phyloP scores from a whole-genome alignment of 306 rosid species.

The Lathyrus aphaca region DNA sequence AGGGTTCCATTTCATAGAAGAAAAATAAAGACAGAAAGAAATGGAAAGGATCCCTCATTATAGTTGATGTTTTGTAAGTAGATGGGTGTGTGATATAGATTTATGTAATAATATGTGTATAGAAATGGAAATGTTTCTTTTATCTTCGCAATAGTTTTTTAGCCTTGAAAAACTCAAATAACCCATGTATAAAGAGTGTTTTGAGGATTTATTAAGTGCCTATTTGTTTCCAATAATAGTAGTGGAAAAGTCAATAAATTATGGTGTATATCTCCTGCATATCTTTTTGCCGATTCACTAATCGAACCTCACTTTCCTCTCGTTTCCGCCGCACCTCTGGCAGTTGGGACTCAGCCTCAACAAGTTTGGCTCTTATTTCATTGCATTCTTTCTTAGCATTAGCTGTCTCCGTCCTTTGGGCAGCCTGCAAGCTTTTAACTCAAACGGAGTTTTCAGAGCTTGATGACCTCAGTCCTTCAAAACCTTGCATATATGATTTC shows the following conservation, averaged over 20 bases:
- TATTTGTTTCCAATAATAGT: too few species aligned
- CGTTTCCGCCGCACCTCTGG: slow-evolving; percentile 39
- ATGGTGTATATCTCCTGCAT: slow-evolving; percentile 26
- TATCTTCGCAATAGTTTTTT: background rate
- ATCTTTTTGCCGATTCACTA: slow-evolving; percentile 41
- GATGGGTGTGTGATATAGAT: background rate
- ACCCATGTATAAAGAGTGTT: too few species aligned
- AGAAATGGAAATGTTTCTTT: slow-evolving; percentile 1
- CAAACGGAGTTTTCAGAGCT: background rate
- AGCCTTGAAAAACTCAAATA: too few species aligned
- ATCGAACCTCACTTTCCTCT: slow-evolving; percentile 37
- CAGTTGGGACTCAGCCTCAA: slow-evolving; percentile 44
- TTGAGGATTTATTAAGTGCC: too few species aligned
- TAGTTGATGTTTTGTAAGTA: slow-evolving; percentile 2
- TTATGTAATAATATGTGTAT: background rate
- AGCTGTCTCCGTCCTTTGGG: slow-evolving; percentile 43
- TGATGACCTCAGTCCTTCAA: slow-evolving; percentile 2
- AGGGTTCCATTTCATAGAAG: background rate
- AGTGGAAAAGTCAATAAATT: too few species aligned
- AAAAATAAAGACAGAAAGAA: background rate
- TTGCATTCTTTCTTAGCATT: slow-evolving; percentile 39
- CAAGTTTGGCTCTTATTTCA: slow-evolving; percentile 42
- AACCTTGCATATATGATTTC: slow-evolving; percentile 34
- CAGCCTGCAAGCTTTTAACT: slow-evolving; percentile 34
- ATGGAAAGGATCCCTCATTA: background rate